Base-by-base conservation (phyloP, 306 rosid genomes). In the Ammopiptanthus mongolicus region DNA sequence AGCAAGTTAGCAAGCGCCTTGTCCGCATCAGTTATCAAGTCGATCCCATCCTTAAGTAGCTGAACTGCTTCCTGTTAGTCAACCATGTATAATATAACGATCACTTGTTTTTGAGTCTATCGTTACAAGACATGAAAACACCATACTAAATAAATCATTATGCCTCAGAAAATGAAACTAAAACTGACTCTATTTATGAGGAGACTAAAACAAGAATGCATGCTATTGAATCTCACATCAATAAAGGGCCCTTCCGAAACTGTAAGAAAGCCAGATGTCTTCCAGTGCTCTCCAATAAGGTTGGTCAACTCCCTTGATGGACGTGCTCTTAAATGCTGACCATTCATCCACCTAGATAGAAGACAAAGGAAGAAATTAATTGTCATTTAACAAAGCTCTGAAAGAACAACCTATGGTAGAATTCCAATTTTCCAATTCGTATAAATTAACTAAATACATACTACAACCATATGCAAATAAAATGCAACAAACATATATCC, bases 311-410 rank as follows among this genome's bases (percentile, higher is more conserved):
- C 92, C 63, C 85, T 89, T 0, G 89, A 85, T 18, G 96, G 90
- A 41, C 88, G 90, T 52, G 84, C 92, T 84, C 91, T 85, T 69
- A 95, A 86, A 75, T 92, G 87, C 66, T 95, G 97, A 82, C 99
- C 99, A 84, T 95, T 95, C 99, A 95, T 95, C 97, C 99, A 95
- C 86, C 97, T 92, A 58, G 76, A 73, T 29, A 23, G 44, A 70
- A 80, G 39, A 58, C 10, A 73, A 14, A 47, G 1, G 22, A 69
- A 14, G 21, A 58, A 29, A 64, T 21, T 14, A 25, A 15, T 57
- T 64, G 36, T 13, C 42, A 18, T 75, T 41, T 46, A 56, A 39
- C 6, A 71, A 71, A 69, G 53, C 74, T 44, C 15, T 63, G 47
- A 2, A 17, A 66, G 70, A 61, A 65, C 36, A 67, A 10, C 46